These are phyloP conservation scores for Botrytis sinoallii DNA, from an alignment of 2,329 filamentous ascomycete species.

Conservation along the genomic window DNA sequence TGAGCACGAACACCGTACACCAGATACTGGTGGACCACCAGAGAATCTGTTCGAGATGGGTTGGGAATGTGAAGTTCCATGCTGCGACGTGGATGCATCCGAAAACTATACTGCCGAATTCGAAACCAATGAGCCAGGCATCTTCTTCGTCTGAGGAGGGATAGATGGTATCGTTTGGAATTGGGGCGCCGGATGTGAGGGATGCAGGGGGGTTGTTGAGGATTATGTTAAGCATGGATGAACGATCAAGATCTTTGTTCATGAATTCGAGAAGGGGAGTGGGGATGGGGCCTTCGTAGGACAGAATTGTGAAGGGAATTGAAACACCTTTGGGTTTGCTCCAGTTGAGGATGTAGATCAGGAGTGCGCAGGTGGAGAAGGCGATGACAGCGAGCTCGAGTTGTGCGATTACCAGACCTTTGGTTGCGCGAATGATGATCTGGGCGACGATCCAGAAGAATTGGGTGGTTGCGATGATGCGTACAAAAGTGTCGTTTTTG, in stretches of 20 bases:
- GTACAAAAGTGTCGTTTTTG: slow-evolving; percentile 34
- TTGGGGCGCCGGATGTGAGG: neutral
- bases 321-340: slow-evolving; percentile 12
- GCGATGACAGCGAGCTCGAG: slow-evolving; percentile 15
- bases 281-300: slow-evolving; percentile 1
- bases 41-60: slow-evolving; percentile 19
- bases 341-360: slow-evolving; percentile 20
- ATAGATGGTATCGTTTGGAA: slow-evolving; percentile 11
- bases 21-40: slow-evolving; percentile 21
- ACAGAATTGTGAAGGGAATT: neutral
- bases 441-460: slow-evolving; percentile 20
- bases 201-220: neutral
- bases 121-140: slow-evolving; percentile 10
- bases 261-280: neutral
- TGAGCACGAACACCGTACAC: neutral
- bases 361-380: slow-evolving; percentile 19
- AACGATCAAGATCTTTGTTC: slow-evolving; percentile 5
- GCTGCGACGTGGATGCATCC: slow-evolving; percentile 24
- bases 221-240: neutral
- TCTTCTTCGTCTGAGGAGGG: neutral
- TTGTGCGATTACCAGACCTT: neutral
- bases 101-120: slow-evolving; percentile 20
- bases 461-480: slow-evolving; percentile 19
- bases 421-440: neutral
- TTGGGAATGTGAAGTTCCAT: slow-evolving; percentile 27